Base-by-base conservation (phyloP, 805 yeast genomes). In the Wickerhamiella dianesei region DNA sequence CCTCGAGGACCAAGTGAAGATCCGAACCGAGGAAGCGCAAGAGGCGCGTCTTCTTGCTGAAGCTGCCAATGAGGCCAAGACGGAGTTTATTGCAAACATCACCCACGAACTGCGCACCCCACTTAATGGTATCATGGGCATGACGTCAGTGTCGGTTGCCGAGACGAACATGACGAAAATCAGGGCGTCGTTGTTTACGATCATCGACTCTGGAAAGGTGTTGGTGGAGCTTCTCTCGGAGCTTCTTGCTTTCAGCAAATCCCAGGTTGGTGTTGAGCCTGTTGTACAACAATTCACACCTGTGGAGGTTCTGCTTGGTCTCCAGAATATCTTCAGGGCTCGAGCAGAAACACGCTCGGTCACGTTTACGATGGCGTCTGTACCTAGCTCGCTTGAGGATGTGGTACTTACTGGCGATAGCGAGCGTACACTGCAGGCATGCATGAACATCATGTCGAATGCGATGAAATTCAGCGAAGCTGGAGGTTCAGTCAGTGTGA, bases 71-170 rank as follows among this genome's bases (percentile, higher is more conserved):
- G 96, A 85, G 57, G 96, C 97, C 2, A 92, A 92, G 60, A 85
- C 96, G 9, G 86, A 86, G 18, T 86, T 86, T 61, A 85, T 86
- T 58, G 95, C 96, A 5, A 87, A 86, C 58, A 86, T 86, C 25
- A 84, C 95, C 0, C 96, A 86, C 62, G 98, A 92, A 65, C 72
- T 92, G 57, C 74, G 97, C 56, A 92, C 98, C 0, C 98, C 98
- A 2, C 67, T 92, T 53, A 92, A 92, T 62, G 98, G 98, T 61
- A 89, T 92, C 35, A 68, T 92, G 50, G 98, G 98, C 49, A 85
- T 92, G 94, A 83, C 97, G 0, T 81, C 95, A 1, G 84, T 89
- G 47, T 89, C 96, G 2, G 78, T 87, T 80, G 89, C 83, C 20
- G 97, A 92, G 60, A 69, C 68, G 16, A 92, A 86, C 54, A 69